phyloP scores from a whole-genome alignment of 2,329 filamentous ascomycete genomes.

The Uncinocarpus reesii region DNA sequence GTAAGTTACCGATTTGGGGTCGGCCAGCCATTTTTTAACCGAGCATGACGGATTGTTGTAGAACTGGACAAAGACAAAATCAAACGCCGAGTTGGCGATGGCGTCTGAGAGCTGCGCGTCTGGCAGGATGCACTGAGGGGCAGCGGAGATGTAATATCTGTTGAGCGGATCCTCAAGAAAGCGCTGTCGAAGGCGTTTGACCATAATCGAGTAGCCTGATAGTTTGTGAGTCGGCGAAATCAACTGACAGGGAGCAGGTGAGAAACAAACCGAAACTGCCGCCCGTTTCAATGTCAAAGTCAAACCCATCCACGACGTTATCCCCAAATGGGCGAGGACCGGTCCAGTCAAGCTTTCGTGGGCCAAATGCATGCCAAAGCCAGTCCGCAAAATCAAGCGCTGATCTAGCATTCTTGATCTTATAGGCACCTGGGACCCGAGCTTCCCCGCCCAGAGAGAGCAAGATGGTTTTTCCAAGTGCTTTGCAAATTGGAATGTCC shows the following conservation, averaged over 20 bases:
- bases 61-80: slow-evolving; percentile 48
- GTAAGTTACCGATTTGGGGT: slow-evolving; percentile 29
- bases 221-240: background rate
- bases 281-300: slow-evolving; percentile 39
- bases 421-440: slow-evolving; percentile 29
- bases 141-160: slow-evolving; percentile 43
- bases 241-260: background rate
- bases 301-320: slow-evolving; percentile 43
- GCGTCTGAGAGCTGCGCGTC: slow-evolving; percentile 40
- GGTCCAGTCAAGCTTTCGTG: slow-evolving; percentile 26
- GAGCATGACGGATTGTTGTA: slow-evolving; percentile 47
- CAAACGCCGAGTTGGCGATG: slow-evolving; percentile 39
- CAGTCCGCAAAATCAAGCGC: slow-evolving; percentile 42
- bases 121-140: slow-evolving; percentile 44
- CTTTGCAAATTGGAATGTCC: slow-evolving; percentile 35
- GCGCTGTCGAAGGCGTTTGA: slow-evolving; percentile 38
- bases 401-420: slow-evolving; percentile 32
- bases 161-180: slow-evolving; percentile 26
- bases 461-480: slow-evolving; percentile 35
- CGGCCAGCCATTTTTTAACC: slow-evolving; percentile 35
- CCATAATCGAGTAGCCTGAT: slow-evolving; percentile 40
- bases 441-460: slow-evolving; percentile 41
- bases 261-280: slow-evolving; percentile 23
- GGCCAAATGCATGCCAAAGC: slow-evolving; percentile 44
- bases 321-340: slow-evolving; percentile 42